A percentile compares a stretch with the other conserved stretches of the same genome.
These are phyloP conservation scores for Lactuca sativa DNA, from an alignment of 129 eudicot species.

Conservation along the genomic window DNA sequence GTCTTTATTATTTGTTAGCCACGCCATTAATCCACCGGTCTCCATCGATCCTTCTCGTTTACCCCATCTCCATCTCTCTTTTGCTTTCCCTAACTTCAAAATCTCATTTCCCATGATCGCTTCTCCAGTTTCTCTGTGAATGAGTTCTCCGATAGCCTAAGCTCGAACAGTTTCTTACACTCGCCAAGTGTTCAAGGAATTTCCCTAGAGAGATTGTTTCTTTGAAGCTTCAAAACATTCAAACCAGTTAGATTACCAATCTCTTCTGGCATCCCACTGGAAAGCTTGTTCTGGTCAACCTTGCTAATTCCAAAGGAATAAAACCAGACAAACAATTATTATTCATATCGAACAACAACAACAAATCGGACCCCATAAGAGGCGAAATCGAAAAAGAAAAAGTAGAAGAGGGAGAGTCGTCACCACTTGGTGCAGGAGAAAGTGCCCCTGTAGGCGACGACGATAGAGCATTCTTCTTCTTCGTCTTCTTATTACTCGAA, in stretches of 20 bases:
- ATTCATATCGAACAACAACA: slow-evolving; percentile 67
- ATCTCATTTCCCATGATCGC: too few species aligned
- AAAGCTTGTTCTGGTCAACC: slow-evolving; percentile 53
- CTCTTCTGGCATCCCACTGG: slow-evolving; percentile 67
- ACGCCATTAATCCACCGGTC: too few species aligned
- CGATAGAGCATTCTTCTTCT: slow-evolving; percentile 48
- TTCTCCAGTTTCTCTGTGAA: slow-evolving; percentile 22
- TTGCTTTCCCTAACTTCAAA: too few species aligned
- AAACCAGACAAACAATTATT: slow-evolving; percentile 76
- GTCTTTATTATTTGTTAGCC: too few species aligned
- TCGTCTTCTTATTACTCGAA: slow-evolving; percentile 54
- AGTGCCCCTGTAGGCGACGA: slow-evolving; percentile 44
- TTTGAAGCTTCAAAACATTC: slow-evolving; percentile 77
- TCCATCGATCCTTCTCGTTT: too few species aligned
- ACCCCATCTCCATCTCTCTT: too few species aligned
- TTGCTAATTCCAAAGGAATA: slow-evolving; percentile 63
- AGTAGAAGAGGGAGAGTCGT: slow-evolving; percentile 25
- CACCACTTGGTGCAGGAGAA: slow-evolving; percentile 15
- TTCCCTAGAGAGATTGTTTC: slow-evolving; percentile 74
- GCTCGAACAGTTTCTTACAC: slow-evolving; percentile 79
- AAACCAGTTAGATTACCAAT: slow-evolving; percentile 66
- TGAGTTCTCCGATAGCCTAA: slow-evolving; percentile 67
- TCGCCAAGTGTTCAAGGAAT: slow-evolving; percentile 66
- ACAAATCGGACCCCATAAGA: slow-evolving; percentile 52
- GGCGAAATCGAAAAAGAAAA: slow-evolving; percentile 60